These are phyloP conservation scores for Saccharomycopsis vini DNA, from an alignment of 805 yeast species.

Conservation along the genomic window DNA sequence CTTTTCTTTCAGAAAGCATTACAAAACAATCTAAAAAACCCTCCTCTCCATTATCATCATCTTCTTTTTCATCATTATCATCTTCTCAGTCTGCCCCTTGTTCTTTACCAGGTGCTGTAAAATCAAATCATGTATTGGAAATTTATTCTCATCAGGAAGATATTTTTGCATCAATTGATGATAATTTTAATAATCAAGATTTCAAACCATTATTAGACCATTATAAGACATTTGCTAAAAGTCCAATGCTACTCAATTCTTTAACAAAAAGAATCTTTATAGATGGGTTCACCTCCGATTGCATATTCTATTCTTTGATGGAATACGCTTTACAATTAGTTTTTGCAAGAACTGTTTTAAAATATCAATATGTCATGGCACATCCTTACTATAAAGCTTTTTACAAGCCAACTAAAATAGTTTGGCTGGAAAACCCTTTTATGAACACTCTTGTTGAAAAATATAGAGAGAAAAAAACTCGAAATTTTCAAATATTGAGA, in stretches of 20 bases:
- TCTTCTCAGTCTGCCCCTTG: too few species aligned
- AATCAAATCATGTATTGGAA: too few species aligned
- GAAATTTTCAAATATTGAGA: background rate
- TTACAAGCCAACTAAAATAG: too few species aligned
- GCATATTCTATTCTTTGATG: conserved; percentile 1
- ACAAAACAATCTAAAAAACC: too few species aligned
- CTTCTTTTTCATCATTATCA: too few species aligned
- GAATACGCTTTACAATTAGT: background rate
- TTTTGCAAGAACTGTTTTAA: background rate
- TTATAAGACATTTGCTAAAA: background rate
- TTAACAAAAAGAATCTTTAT: background rate
- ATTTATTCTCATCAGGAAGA: too few species aligned
- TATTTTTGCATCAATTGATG: too few species aligned
- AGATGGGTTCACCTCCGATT: background rate
- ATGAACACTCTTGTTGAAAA: background rate
- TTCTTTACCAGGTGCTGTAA: too few species aligned
- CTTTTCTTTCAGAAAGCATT: too few species aligned
- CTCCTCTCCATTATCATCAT: too few species aligned
- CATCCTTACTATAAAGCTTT: background rate
- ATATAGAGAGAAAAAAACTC: background rate
- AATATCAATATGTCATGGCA: background rate
- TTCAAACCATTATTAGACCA: conserved; percentile 9
- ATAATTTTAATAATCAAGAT: too few species aligned
- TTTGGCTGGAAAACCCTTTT: too few species aligned
- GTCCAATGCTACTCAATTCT: background rate